Conservation (phyloP, 441 rosid species). For the Corymbia citriodora region DNA sequence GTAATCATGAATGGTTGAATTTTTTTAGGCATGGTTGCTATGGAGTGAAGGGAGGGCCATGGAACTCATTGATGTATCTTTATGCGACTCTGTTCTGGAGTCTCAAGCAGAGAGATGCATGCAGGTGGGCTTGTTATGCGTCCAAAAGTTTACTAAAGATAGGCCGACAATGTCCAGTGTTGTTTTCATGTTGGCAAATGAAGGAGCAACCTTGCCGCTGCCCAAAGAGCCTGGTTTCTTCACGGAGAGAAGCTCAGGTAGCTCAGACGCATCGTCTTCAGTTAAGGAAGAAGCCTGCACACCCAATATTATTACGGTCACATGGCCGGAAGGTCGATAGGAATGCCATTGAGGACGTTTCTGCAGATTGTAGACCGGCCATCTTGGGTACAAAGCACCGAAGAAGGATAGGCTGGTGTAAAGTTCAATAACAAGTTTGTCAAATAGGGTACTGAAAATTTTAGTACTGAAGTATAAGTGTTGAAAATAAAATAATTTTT, state of each 20-base stretch:
- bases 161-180: neutral
- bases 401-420: neutral
- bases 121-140: neutral
- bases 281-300: neutral
- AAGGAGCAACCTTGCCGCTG: neutral
- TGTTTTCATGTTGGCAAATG: neutral
- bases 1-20: neutral
- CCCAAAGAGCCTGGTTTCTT: neutral
- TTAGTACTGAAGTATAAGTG: neutral
- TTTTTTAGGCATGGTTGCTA: neutral
- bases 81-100: neutral
- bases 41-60: neutral
- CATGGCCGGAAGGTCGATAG: neutral
- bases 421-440: neutral
- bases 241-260: neutral
- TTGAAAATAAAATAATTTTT: neutral
- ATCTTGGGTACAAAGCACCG: neutral
- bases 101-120: neutral
- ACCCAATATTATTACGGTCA: neutral
- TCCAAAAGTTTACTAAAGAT: neutral
- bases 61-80: neutral
- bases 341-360: neutral
- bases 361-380: neutral
- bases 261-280: neutral
- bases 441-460: neutral